These are phyloP conservation scores for Eucalyptus microcorys DNA, from an alignment of 345 rosid genomes.

Conservation along the genomic window DNA sequence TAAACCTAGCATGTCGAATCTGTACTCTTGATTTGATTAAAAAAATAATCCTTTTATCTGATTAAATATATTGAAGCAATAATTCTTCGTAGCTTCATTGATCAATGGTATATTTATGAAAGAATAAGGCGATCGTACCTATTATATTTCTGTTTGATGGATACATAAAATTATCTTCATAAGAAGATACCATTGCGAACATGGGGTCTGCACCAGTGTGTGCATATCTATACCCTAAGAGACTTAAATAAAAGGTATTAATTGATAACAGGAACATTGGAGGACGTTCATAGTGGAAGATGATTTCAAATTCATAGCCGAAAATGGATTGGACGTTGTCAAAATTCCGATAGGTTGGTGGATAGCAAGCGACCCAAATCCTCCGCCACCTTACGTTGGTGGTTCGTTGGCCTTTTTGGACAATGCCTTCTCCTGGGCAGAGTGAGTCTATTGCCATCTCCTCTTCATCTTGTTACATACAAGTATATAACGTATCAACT, in stretches of 20 bases:
- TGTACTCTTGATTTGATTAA: not conserved
- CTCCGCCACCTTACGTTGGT: slow-evolving; percentile 43
- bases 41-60: not conserved
- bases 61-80: not conserved
- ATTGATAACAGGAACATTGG: slow-evolving; percentile 39
- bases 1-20: too few species aligned
- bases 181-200: not conserved
- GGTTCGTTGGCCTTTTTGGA: slow-evolving; percentile 43
- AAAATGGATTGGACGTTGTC: slow-evolving; percentile 31
- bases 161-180: too few species aligned
- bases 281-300: slow-evolving; percentile 38
- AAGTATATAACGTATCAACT: too few species aligned
- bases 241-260: not conserved
- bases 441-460: slow-evolving; percentile 2
- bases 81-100: not conserved
- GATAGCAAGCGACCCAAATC: slow-evolving; percentile 48
- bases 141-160: not conserved
- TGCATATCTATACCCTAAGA: too few species aligned
- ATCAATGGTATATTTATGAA: too few species aligned
- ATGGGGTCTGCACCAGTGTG: accelerated
- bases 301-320: slow-evolving; percentile 41
- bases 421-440: slow-evolving; percentile 51
- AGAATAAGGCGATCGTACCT: not conserved
- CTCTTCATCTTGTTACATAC: not conserved
- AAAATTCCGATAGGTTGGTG: slow-evolving; percentile 68